Percentiles rank a stretch among this genome's conserved stretches.
Conservation (phyloP, 2,329 filamentous ascomycete genomes). For the Nannizziopsis barbatae region DNA sequence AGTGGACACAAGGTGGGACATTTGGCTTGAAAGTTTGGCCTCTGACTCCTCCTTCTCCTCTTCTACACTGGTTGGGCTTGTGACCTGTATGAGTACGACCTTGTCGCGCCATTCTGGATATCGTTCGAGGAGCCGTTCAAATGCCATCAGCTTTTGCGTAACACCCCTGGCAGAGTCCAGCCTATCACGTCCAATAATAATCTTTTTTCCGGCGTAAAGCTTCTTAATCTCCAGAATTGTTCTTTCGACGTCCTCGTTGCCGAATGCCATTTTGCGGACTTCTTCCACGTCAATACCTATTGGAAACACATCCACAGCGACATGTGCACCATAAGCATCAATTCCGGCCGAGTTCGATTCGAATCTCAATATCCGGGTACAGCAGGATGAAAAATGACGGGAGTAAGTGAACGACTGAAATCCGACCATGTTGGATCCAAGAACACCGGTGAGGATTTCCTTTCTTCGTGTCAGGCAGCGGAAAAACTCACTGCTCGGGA, state of each 20-base stretch:
- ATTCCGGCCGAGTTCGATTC: constrained; percentile 75
- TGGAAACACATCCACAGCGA: constrained; percentile 85
- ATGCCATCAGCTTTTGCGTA: constrained; percentile 89
- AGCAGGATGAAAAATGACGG: constrained; percentile 87
- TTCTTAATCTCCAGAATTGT: constrained; percentile 60
- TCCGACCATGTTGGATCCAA: constrained; percentile 84
- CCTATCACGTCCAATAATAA: constrained; percentile 91
- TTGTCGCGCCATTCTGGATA: constrained; percentile 88
- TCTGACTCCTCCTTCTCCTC: constrained; percentile 66
- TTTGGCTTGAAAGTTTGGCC: constrained; percentile 72
- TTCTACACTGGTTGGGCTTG: constrained; percentile 71
- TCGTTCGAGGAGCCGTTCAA: constrained; percentile 78
- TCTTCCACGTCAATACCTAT: constrained; percentile 85
- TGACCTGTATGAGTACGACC: constrained; percentile 90
- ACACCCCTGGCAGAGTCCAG: constrained; percentile 87
- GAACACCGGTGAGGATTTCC: constrained; percentile 76
- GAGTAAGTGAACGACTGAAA: constrained; percentile 96
- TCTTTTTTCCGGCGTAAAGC: constrained; percentile 78
- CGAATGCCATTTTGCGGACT: constrained; percentile 65
- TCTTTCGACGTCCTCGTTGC: constrained; percentile 56
- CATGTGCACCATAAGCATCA: constrained; percentile 76
- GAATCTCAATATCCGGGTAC: constrained; percentile 81
- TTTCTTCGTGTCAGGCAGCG: constrained; percentile 79
- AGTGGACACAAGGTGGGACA: constrained; percentile 78
- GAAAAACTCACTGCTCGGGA: constrained; percentile 92